These are phyloP conservation scores for Pseudogymnoascus sp. DNA, from an alignment of 2,329 filamentous ascomycete genomes.

Conservation along the genomic window DNA sequence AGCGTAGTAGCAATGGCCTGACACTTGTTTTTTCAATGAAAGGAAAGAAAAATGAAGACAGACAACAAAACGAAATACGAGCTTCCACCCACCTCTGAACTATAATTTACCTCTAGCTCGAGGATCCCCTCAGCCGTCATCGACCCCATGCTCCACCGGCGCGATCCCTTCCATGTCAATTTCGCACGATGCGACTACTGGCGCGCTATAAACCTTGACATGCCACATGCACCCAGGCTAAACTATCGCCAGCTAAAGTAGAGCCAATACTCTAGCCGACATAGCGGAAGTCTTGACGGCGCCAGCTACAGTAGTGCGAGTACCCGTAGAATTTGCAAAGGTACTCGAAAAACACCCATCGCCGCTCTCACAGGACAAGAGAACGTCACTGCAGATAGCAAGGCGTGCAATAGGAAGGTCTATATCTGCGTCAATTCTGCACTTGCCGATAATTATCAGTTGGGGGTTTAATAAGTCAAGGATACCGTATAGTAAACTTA, in stretches of 20 bases:
- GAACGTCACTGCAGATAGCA: neutral
- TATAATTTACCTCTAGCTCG: conserved; percentile 1
- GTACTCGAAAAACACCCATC: neutral
- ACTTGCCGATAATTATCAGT: neutral
- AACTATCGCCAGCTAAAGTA: neutral
- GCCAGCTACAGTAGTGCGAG: neutral
- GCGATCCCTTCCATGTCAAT: neutral
- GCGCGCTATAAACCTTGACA: neutral
- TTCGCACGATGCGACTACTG: conserved; percentile 7
- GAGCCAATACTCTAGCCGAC: neutral
- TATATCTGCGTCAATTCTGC: neutral
- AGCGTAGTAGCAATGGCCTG: neutral
- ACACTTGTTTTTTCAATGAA: neutral
- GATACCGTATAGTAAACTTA: neutral
- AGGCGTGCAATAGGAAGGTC: neutral
- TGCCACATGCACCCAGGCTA: neutral
- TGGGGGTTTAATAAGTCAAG: neutral
- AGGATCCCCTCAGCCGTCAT: neutral
- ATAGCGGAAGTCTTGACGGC: neutral
- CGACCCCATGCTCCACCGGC: neutral
- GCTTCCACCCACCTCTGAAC: neutral
- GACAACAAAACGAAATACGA: neutral
- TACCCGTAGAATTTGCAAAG: neutral
- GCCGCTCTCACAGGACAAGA: neutral
- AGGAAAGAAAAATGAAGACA: neutral